These are phyloP conservation scores for Fusarium citri DNA, from an alignment of 2,329 filamentous ascomycete genomes.

Conservation along the genomic window DNA sequence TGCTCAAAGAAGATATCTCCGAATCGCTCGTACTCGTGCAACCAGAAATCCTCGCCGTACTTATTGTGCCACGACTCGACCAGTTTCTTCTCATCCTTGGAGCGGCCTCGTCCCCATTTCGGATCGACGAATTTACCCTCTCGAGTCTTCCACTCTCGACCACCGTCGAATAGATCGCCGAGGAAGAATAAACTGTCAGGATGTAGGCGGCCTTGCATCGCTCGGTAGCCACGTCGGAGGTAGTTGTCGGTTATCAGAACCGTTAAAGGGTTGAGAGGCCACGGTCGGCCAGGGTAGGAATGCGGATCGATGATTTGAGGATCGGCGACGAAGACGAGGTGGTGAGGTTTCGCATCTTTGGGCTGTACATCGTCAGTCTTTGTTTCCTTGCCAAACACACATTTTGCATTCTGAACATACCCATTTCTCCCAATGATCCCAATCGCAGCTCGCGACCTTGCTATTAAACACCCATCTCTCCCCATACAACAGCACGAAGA, in stretches of 20 bases:
- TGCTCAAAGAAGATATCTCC: slow-evolving; percentile 83
- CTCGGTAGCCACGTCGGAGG: slow-evolving; percentile 82
- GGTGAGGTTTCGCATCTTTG: slow-evolving; percentile 80
- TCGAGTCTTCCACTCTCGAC: slow-evolving; percentile 89
- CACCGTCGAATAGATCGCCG: slow-evolving; percentile 95
- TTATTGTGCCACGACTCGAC: slow-evolving; percentile 76
- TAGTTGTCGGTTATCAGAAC: slow-evolving; percentile 85
- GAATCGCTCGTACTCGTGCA: slow-evolving; percentile 87
- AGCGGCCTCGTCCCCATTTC: slow-evolving; percentile 65
- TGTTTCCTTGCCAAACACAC: not conserved
- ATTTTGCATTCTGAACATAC: slow-evolving; percentile 61
- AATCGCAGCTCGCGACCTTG: slow-evolving; percentile 78
- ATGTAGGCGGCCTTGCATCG: slow-evolving; percentile 78
- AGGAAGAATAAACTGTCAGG: slow-evolving; percentile 92
- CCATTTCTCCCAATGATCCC: slow-evolving; percentile 94
- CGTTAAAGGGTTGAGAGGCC: slow-evolving; percentile 67
- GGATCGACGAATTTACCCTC: slow-evolving; percentile 70
- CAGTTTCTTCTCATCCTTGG: slow-evolving; percentile 63
- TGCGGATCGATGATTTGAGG: slow-evolving; percentile 94
- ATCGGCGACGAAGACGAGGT: slow-evolving; percentile 85
- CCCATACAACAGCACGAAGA: slow-evolving; percentile 83
- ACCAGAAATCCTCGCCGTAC: slow-evolving; percentile 87
- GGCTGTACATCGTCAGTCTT: slow-evolving; percentile 67
- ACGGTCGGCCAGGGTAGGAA: slow-evolving; percentile 86
- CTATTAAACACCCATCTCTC: slow-evolving; percentile 82